A percentile compares a stretch with the other conserved stretches of the same genome.
Conservation (phyloP, 495 filamentous ascomycete species). For the Hyaloscypha bicolor region DNA sequence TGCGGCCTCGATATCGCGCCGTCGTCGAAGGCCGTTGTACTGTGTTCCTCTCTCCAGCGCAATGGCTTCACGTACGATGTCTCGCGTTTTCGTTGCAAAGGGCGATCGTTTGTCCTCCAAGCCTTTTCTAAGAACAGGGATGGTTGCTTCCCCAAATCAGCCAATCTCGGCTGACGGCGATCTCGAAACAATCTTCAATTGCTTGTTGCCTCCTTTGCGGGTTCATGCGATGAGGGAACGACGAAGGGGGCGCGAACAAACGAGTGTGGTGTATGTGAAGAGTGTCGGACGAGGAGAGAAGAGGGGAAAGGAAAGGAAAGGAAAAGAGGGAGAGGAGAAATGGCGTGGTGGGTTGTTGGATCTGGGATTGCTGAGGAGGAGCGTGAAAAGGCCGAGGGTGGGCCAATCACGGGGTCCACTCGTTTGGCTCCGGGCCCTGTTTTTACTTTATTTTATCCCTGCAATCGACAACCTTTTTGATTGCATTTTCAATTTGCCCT, state of each 20-base stretch:
- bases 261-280: neutral
- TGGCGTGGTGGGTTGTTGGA: neutral
- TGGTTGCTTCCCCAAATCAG: neutral
- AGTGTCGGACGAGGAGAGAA: neutral
- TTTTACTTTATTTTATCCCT: neutral
- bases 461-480: neutral
- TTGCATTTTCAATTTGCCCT: neutral
- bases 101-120: neutral
- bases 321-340: neutral
- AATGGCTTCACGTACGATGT: neutral
- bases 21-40: neutral
- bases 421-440: neutral
- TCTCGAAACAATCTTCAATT: neutral
- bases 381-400: neutral
- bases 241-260: neutral
- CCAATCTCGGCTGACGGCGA: slow-evolving; percentile 1
- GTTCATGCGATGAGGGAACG: neutral
- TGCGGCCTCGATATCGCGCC: neutral
- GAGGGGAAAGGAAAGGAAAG: neutral
- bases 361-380: neutral
- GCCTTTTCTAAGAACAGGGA: neutral
- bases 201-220: neutral
- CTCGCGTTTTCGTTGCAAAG: slow-evolving; percentile 1
- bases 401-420: neutral
- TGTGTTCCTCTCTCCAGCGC: neutral